A percentile compares a stretch with the other conserved stretches of the same genome.
Conservation (phyloP, 352 stramenopile species). For the Globisporangium camurandrum region DNA sequence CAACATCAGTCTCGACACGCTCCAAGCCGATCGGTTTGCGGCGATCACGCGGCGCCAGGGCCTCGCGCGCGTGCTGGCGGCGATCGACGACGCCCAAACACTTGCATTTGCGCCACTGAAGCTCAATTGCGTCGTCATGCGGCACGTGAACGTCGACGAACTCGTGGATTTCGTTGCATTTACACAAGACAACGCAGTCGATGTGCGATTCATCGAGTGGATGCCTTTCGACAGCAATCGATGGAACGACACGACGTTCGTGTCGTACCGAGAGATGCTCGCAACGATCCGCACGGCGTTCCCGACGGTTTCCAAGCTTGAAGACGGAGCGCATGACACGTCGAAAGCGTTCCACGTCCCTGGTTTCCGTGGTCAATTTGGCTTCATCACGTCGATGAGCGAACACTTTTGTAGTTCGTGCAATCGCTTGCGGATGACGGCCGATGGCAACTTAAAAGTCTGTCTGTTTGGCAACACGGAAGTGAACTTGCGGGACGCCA, state of each 20-base stretch:
- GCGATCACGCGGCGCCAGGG: conserved; percentile 90
- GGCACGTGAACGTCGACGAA: conserved; percentile 93
- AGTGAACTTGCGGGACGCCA: conserved; percentile 89
- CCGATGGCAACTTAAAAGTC: conserved; percentile 93
- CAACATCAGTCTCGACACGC: conserved; percentile 96
- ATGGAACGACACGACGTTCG: conserved; percentile 91
- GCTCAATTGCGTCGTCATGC: conserved; percentile 98
- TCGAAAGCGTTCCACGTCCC: conserved; percentile 90
- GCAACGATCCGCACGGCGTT: conserved; percentile 32
- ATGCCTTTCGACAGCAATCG: conserved; percentile 98
- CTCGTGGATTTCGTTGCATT: conserved; percentile 93
- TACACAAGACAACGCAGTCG: conserved; percentile 73
- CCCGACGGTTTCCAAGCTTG: conserved; percentile 39
- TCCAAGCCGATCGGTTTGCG: conserved; percentile 88
- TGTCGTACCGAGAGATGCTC: conserved; percentile 93
- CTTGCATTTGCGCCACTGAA: conserved; percentile 80
- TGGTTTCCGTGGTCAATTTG: conserved; percentile 67
- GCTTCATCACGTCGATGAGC: conserved; percentile 98
- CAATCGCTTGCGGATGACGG: conserved; percentile 95
- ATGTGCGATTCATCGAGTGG: conserved; percentile 99
- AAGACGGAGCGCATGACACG: conserved; percentile 89
- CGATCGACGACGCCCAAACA: conserved; percentile 66
- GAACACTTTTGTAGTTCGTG: conserved; percentile 97
- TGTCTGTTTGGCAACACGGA: conserved; percentile 95
- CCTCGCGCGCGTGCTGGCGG: conserved; percentile 75